These are phyloP conservation scores for Arthrobotrys conoides DNA, from an alignment of 2,329 filamentous ascomycete genomes.

Conservation along the genomic window DNA sequence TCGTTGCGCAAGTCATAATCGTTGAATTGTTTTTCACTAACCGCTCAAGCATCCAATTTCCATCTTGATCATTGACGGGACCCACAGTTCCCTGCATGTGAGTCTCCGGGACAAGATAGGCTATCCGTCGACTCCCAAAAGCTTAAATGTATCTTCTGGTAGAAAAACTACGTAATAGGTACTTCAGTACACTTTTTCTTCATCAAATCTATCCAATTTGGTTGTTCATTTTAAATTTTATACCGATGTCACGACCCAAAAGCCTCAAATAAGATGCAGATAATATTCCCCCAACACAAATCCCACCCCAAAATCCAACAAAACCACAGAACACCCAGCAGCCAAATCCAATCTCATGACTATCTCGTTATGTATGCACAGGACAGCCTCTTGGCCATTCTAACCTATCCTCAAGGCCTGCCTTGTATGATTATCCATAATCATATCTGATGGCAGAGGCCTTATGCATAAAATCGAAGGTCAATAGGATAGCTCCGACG, in stretches of 20 bases:
- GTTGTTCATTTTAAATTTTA: neutral
- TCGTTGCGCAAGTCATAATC: neutral
- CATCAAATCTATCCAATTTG: neutral
- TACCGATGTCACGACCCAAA: neutral
- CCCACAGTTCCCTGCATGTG: constrained; percentile 38
- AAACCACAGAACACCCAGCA: constrained; percentile 2
- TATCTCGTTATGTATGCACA: neutral
- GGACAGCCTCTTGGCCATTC: neutral
- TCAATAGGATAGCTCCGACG: constrained; percentile 16
- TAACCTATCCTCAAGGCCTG: neutral
- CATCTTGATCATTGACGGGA: constrained; percentile 36
- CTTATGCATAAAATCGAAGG: constrained; percentile 7
- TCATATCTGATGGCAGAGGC: neutral
- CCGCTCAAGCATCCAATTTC: constrained; percentile 30
- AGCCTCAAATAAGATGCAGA: neutral
- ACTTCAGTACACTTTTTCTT: neutral
- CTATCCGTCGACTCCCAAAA: constrained; percentile 15
- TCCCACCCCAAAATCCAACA: constrained; percentile 16
- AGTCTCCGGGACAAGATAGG: constrained; percentile 26
- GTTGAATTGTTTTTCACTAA: constrained; percentile 16
- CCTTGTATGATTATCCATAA: neutral
- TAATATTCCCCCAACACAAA: neutral
- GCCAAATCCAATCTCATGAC: neutral
- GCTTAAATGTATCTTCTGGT: constrained; percentile 4
- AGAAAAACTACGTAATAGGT: neutral